These are phyloP conservation scores for Recurvomyces mirabilis DNA, from an alignment of 495 filamentous ascomycete species.

Conservation along the genomic window DNA sequence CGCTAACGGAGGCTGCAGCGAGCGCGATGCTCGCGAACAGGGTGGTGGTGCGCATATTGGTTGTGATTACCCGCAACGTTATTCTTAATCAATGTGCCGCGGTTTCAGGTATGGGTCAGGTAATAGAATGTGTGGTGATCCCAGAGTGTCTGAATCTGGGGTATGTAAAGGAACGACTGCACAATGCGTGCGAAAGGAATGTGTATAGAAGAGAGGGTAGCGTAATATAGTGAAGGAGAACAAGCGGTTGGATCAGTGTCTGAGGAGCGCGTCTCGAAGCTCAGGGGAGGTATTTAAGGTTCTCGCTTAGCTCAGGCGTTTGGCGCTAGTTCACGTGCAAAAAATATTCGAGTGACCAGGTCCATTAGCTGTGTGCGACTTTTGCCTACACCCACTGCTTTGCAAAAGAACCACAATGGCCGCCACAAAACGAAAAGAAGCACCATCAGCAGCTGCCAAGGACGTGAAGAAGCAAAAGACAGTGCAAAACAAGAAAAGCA, in stretches of 20 bases:
- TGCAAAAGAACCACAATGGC: constrained; percentile 5
- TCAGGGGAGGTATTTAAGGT: too few species aligned
- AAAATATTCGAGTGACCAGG: too few species aligned
- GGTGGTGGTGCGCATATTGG: constrained; percentile 7
- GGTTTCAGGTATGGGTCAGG: too few species aligned
- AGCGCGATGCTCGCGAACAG: constrained; percentile 2
- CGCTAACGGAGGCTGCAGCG: neutral
- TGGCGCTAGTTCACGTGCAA: too few species aligned
- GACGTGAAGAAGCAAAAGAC: constrained; percentile 20
- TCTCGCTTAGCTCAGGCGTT: too few species aligned
- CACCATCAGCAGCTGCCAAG: neutral
- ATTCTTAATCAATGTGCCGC: too few species aligned
- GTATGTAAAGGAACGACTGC: neutral
- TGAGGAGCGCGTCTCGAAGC: too few species aligned
- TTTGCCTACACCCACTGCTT: neutral
- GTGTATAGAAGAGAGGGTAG: neutral
- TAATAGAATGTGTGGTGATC: too few species aligned
- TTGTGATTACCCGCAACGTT: too few species aligned
- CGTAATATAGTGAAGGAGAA: neutral
- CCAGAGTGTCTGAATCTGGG: too few species aligned
- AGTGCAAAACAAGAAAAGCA: constrained; percentile 4
- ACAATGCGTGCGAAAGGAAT: neutral
- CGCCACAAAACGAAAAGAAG: constrained; percentile 19
- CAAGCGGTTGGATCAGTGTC: too few species aligned
- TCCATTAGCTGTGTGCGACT: too few species aligned